Evolutionary conservation across 1,284 basidiomycete species (phyloP), one percentile per base, ranked within the genome.

Genomic region (Puccinia novopanici): DNA sequence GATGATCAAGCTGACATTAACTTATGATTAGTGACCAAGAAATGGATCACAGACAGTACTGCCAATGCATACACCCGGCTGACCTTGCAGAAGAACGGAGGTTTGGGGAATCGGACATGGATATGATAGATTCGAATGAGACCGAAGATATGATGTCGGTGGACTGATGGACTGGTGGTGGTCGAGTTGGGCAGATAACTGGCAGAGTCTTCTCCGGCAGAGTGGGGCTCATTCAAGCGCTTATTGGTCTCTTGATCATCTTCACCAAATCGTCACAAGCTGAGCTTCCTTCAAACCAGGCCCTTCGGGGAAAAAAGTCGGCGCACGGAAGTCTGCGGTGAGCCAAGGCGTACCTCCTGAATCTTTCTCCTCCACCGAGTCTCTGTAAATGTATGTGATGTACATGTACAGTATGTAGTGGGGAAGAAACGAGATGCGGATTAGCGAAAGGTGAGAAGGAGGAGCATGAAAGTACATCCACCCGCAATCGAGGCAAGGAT

Each of bases 401-500:
- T 70, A 70, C 67, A 70, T 70, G 13, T 50, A 50, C 45, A 70
- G 19, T 70, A 30, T 52, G 42, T n/a, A 70, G 24, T 8, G 34
- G 45, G 40, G 40, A 30, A 48, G 24, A 12, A 45, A 68, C 8
- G 10, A 45, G 27, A 40, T 17, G 22, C 4, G 17, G 45, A 22
- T 70, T 50, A 70, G 50, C 67, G 67, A 70, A 70, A 70, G 24
- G 67, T 70, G 45, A 70, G 48, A 45, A 90, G 91, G 68, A 98
- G 85, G 0, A 98, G 87, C 48, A 93, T 86, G 48, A 99, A 87
- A 52, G 91, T 88, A 85, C 94, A 94, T n/a, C 92, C 84, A 12
- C 92, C 95, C 83, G 96, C 92, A 19, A 98, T 88, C 80, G 91
- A 88, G 30, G 93, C 96, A 84, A 99, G 87, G 83, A 99, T 94